Conservation (phyloP, 257 asterid species). For the Nicotiana undulata region DNA sequence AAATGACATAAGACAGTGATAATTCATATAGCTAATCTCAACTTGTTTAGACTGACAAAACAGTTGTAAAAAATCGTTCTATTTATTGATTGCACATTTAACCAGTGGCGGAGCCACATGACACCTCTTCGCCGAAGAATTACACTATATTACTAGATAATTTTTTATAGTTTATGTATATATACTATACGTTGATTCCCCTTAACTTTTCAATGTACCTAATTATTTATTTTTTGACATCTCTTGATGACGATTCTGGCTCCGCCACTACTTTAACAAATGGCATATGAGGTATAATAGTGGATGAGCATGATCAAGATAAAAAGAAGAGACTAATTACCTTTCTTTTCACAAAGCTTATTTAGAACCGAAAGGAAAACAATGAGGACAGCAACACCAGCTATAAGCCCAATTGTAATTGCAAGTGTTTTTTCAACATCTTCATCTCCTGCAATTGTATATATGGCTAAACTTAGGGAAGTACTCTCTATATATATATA, state of each 20-base stretch:
- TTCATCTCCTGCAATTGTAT: constrained; percentile 23
- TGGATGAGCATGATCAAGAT: neutral
- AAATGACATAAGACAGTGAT: neutral
- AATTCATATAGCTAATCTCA: neutral
- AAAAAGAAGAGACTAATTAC: constrained; percentile 20
- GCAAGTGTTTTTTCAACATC: constrained; percentile 74
- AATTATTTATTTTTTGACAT: no score
- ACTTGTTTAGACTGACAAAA: no score
- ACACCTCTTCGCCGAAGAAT: no score
- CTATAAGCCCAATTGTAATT: constrained; percentile 72
- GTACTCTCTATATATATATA: neutral
- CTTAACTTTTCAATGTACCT: no score
- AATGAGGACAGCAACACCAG: constrained; percentile 67
- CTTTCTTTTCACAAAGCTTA: constrained; percentile 44
- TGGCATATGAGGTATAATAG: neutral
- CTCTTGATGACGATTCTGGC: no score
- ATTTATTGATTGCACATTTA: neutral
- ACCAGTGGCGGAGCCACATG: neutral
- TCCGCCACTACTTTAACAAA: no score
- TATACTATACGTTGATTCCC: no score
- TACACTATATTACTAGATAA: no score
- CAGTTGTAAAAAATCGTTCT: no score
- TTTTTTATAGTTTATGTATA: no score
- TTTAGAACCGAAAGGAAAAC: constrained; percentile 68
- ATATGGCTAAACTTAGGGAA: neutral